phyloP scores from a whole-genome alignment of 139 green algal species.

The Asterochloris erici region DNA sequence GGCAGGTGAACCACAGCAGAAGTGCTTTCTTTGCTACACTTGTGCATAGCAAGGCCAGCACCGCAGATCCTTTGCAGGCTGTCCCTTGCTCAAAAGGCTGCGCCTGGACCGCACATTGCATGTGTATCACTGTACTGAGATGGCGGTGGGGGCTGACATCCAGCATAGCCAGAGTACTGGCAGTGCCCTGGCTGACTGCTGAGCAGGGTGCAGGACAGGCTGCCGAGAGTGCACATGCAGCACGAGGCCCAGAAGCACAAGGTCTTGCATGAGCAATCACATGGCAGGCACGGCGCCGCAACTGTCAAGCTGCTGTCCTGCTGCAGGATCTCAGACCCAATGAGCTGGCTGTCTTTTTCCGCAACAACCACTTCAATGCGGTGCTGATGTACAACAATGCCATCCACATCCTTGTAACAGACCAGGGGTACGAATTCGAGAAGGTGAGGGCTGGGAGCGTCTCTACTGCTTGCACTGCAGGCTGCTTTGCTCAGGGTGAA shows the following conservation, averaged over 20 bases:
- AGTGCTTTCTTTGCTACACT: background rate
- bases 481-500: background rate
- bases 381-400: conserved; percentile 67
- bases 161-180: no score
- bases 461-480: background rate
- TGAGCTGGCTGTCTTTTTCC: conserved; percentile 85
- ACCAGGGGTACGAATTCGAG: conserved; percentile 55
- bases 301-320: background rate
- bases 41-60: no score
- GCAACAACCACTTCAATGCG: conserved; percentile 96
- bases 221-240: background rate
- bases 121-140: no score
- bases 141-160: no score
- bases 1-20: conserved; percentile 5
- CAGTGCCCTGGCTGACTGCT: no score
- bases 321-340: conserved; percentile 45
- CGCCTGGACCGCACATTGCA: no score
- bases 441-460: background rate
- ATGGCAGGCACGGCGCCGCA: background rate
- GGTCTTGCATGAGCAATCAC: background rate
- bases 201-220: no score
- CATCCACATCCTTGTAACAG: conserved; percentile 90
- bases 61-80: no score
- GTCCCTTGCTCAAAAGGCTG: no score
- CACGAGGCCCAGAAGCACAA: background rate